Evolutionary conservation across 345 rosid genomes (phyloP).

Genomic region (Combretum micranthum): DNA sequence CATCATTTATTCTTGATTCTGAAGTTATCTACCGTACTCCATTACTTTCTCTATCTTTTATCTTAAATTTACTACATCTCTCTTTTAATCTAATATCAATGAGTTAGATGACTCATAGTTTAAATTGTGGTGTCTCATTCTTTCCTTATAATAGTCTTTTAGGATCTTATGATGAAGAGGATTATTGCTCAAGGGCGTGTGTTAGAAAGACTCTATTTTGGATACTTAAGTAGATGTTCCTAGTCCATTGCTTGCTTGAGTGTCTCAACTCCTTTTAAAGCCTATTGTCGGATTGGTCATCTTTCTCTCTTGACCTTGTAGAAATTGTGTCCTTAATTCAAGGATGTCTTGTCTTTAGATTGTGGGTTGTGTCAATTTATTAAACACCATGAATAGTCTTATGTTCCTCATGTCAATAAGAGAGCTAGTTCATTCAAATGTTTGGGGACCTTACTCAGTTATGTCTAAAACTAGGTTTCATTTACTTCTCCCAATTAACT

Average conservation of each 20-base stretch:
- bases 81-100: background rate
- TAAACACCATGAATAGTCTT: background rate
- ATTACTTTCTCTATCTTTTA: too few relatives aligned
- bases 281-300: background rate
- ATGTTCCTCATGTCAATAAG: conserved; percentile 1
- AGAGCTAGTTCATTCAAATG: conserved; percentile 5
- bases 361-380: too few relatives aligned
- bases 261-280: background rate
- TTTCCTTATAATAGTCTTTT: conserved; percentile 8
- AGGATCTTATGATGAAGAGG: conserved; percentile 8
- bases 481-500: background rate
- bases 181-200: background rate
- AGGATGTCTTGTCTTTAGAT: too few relatives aligned
- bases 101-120: background rate
- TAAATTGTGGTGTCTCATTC: conserved; percentile 7
- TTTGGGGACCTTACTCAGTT: conserved; percentile 4
- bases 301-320: conserved; percentile 2
- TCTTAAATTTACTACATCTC: background rate
- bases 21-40: too few relatives aligned
- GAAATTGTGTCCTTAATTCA: conserved; percentile 1
- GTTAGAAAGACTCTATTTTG: background rate
- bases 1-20: too few relatives aligned
- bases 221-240: background rate
- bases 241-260: background rate
- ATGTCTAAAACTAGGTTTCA: background rate